These are phyloP conservation scores for Colletotrichum orchidophilum DNA, from an alignment of 2,329 filamentous ascomycete genomes.

Conservation along the genomic window DNA sequence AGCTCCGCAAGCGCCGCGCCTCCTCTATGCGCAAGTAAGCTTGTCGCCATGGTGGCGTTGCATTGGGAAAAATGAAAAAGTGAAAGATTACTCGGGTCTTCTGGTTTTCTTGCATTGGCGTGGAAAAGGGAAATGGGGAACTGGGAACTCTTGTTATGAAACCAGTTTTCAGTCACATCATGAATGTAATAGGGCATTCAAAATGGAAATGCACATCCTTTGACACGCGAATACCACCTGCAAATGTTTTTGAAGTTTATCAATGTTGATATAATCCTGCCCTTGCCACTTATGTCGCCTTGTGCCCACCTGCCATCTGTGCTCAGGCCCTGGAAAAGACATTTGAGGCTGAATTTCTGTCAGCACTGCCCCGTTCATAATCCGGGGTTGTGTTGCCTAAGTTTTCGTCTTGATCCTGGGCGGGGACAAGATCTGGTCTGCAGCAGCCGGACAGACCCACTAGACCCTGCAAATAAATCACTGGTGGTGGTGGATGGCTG, in stretches of 20 bases:
- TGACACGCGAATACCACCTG: constrained; percentile 36
- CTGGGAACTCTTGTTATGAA: not conserved
- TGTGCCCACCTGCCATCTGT: not conserved
- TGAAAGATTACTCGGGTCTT: constrained; percentile 43
- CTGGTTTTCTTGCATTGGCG: constrained; percentile 54
- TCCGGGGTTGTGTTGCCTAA: not conserved
- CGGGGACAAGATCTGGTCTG: not conserved
- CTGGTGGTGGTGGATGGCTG: not conserved
- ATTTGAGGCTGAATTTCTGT: not conserved
- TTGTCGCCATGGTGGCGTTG: constrained; percentile 27
- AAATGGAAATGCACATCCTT: constrained; percentile 43
- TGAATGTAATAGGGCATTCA: constrained; percentile 51
- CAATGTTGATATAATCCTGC: not conserved
- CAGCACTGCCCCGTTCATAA: not conserved
- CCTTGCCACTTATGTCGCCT: not conserved
- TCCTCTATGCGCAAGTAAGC: constrained; percentile 93
- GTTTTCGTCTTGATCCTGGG: not conserved
- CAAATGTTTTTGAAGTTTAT: constrained; percentile 18
- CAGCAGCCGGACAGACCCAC: not conserved
- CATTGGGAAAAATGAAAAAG: constrained; percentile 42
- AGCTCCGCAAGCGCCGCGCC: constrained; percentile 95
- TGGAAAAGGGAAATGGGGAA: constrained; percentile 42
- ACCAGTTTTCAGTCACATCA: constrained; percentile 34
- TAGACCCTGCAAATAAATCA: not conserved
- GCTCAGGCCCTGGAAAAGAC: not conserved